phyloP scores from a whole-genome alignment of 2,329 filamentous ascomycete genomes.

The Xylariaceae sp. region DNA sequence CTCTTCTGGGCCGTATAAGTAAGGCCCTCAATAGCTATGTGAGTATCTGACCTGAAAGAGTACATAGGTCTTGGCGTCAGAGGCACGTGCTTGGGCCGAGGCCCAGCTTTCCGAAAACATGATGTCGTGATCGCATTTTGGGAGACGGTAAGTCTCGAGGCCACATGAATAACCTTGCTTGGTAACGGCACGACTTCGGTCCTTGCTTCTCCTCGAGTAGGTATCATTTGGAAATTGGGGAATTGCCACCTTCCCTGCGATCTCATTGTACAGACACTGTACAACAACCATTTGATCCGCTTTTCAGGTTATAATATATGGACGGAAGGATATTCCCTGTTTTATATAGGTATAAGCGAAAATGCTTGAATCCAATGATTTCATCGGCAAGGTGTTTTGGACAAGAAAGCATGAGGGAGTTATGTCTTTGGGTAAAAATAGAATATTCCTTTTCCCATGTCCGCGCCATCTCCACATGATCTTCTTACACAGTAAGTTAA shows the following conservation, averaged over 20 bases:
- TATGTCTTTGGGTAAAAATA: too few relatives aligned
- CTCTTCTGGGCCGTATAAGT: neutral
- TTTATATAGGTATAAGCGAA: too few relatives aligned
- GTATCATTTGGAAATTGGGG: too few relatives aligned
- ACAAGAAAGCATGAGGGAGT: too few relatives aligned
- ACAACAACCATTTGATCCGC: too few relatives aligned
- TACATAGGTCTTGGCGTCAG: conserved; percentile 20
- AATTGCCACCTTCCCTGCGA: too few relatives aligned
- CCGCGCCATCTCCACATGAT: neutral
- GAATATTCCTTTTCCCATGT: neutral
- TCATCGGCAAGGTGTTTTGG: too few relatives aligned
- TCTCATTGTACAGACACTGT: too few relatives aligned
- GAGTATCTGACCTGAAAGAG: conserved; percentile 5
- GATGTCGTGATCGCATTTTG: conserved; percentile 29
- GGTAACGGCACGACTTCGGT: neutral
- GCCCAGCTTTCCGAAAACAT: conserved; percentile 26
- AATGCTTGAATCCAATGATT: too few relatives aligned
- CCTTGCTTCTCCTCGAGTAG: neutral
- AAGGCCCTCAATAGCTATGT: neutral
- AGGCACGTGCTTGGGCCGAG: conserved; percentile 26
- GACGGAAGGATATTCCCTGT: too few relatives aligned
- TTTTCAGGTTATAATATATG: too few relatives aligned
- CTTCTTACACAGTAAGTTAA: neutral
- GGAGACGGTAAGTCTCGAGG: conserved; percentile 22
- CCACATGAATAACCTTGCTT: conserved; percentile 3